Evolutionary conservation across 1,284 basidiomycete species (phyloP).

Genomic region (Ceratobasidium sp.): DNA sequence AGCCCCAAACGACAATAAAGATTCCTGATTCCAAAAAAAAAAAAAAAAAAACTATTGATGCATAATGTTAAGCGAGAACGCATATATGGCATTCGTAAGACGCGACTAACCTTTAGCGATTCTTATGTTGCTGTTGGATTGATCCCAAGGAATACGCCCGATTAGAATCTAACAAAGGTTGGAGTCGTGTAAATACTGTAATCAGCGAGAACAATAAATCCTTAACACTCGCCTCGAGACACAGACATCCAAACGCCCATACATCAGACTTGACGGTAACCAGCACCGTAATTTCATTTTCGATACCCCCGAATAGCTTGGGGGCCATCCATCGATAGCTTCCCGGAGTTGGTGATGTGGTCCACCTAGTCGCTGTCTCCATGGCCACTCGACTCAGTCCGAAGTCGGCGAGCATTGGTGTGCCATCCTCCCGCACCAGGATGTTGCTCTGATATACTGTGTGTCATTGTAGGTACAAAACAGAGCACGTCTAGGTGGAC

Average conservation of each 20-base stretch:
- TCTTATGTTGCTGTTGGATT: not conserved
- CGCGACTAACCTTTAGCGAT: slow-evolving; percentile 1
- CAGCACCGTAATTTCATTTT: slow-evolving; percentile 17
- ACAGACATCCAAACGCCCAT: slow-evolving; percentile 42
- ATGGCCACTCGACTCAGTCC: slow-evolving; percentile 39
- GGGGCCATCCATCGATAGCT: slow-evolving; percentile 38
- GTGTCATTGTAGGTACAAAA: not conserved
- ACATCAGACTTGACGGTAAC: slow-evolving; percentile 36
- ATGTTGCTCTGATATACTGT: slow-evolving; percentile 26
- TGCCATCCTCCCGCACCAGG: slow-evolving; percentile 34
- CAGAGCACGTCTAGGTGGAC: not conserved
- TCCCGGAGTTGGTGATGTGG: slow-evolving; percentile 37
- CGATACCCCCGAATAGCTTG: slow-evolving; percentile 37
- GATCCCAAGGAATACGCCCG: slow-evolving; percentile 6
- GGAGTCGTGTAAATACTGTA: not conserved
- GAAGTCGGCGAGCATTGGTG: slow-evolving; percentile 41
- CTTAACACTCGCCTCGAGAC: slow-evolving; percentile 27
- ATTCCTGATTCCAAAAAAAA: too few species aligned
- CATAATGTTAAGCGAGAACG: not conserved
- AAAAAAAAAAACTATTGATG: too few species aligned
- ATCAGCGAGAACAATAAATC: not conserved
- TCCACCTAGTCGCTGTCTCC: slow-evolving; percentile 35
- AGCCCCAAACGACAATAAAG: too few species aligned
- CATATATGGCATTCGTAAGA: not conserved
- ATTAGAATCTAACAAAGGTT: slow-evolving; percentile 13